Evolutionary conservation across 1,284 basidiomycete species (phyloP).

Genomic region (Cutaneotrichosporon arboriforme): DNA sequence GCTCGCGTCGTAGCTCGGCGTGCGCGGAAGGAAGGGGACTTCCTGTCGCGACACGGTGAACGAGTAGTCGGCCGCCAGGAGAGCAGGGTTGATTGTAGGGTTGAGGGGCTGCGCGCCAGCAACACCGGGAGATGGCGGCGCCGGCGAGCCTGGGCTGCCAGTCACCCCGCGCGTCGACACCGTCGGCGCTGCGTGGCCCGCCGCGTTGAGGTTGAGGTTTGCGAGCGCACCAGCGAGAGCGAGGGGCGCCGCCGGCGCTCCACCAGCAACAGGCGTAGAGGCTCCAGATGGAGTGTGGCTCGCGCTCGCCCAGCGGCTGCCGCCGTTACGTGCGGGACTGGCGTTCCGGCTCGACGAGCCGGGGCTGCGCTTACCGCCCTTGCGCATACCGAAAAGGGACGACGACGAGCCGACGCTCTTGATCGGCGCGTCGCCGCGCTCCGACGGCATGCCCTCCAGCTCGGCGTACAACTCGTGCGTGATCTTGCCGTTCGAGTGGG

Average conservation of each 20-base stretch:
- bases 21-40: conserved; percentile 3
- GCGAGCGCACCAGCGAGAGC: conserved; percentile 13
- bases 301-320: not conserved
- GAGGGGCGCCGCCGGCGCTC: not conserved
- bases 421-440: not conserved
- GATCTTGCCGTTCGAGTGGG: conserved; percentile 26
- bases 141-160: not conserved
- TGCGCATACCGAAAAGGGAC: conserved; percentile 15
- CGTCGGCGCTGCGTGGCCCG: not conserved
- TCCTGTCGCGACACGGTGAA: conserved; percentile 8
- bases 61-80: not conserved
- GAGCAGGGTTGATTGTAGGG: conserved; percentile 1
- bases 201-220: conserved; percentile 8
- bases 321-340: not conserved
- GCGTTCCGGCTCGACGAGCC: not conserved
- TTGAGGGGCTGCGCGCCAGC: not conserved
- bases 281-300: not conserved
- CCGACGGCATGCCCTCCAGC: conserved; percentile 23
- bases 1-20: conserved; percentile 1
- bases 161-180: not conserved
- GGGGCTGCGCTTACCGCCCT: not conserved
- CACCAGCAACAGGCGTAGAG: conserved; percentile 2
- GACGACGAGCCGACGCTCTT: conserved; percentile 1
- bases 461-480: conserved; percentile 26
- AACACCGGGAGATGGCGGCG: not conserved